These are phyloP conservation scores for Microcos paniculata DNA, from an alignment of 345 rosid species.

Conservation along the genomic window DNA sequence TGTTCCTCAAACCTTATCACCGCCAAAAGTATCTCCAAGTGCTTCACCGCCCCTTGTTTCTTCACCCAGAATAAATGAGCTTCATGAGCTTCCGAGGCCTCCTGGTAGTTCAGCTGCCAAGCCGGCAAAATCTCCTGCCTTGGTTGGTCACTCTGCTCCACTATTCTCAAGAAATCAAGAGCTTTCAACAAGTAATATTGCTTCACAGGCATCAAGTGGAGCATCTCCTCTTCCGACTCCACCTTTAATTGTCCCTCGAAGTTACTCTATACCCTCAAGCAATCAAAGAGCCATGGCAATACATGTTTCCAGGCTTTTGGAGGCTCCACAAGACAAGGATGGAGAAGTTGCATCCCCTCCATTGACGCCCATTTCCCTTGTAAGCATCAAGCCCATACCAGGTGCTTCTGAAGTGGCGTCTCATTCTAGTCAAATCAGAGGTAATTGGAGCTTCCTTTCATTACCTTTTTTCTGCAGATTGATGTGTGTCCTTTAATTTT, in stretches of 20 bases:
- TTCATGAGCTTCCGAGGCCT: constrained; percentile 96
- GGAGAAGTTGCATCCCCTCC: constrained; percentile 70
- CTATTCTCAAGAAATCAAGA: constrained; percentile 66
- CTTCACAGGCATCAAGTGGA: constrained; percentile 36
- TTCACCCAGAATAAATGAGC: constrained; percentile 80
- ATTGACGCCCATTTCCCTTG: constrained; percentile 66
- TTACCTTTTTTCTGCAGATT: background rate
- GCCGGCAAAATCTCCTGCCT: constrained; percentile 50
- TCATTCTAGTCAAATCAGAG: constrained; percentile 68
- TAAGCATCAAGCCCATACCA: constrained; percentile 35
- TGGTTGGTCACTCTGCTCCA: constrained; percentile 87
- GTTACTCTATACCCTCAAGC: constrained; percentile 87
- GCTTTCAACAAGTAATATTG: constrained; percentile 33
- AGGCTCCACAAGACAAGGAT: constrained; percentile 41
- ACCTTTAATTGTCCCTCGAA: constrained; percentile 59
- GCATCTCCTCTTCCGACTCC: constrained; percentile 88
- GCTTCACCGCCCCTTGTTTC: constrained; percentile 83
- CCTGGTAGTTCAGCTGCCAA: constrained; percentile 51
- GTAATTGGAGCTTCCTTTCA: constrained; percentile 34
- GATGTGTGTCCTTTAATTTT: background rate
- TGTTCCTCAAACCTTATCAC: constrained; percentile 45
- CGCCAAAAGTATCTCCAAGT: constrained; percentile 74
- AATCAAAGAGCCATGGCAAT: constrained; percentile 63
- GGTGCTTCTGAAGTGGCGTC: constrained; percentile 36
- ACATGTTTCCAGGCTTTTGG: constrained; percentile 41